Evolutionary conservation across 805 yeast genomes (phyloP).

Genomic region (Ogataea methanolica): DNA sequence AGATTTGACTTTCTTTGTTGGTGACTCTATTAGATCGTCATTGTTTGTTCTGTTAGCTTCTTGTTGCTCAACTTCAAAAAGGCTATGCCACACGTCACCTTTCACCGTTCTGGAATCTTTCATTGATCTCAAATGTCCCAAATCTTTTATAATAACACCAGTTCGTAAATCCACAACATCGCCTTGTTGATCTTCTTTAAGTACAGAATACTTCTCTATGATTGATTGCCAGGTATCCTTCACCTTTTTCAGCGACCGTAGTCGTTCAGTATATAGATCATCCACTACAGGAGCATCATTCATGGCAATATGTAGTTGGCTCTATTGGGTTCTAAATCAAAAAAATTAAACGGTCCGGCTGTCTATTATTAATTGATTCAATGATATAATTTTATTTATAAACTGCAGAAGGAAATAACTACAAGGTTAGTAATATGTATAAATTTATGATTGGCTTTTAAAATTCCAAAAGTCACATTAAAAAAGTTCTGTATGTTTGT

Average conservation of each 20-base stretch:
- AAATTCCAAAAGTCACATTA: no score
- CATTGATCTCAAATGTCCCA: conserved; percentile 62
- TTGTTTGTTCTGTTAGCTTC: background rate
- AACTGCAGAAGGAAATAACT: no score
- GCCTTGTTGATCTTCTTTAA: conserved; percentile 48
- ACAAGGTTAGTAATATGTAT: no score
- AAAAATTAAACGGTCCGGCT: background rate
- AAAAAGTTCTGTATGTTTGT: no score
- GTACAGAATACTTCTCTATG: conserved; percentile 44
- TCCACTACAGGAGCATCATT: background rate
- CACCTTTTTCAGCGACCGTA: conserved; percentile 18
- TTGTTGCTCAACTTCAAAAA: conserved; percentile 26
- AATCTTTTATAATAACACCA: conserved; percentile 58
- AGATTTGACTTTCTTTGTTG: conserved; percentile 6
- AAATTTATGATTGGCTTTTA: no score
- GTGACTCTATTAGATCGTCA: background rate
- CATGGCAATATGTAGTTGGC: background rate
- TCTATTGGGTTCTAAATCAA: background rate
- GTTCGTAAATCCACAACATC: conserved; percentile 63
- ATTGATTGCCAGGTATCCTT: conserved; percentile 44
- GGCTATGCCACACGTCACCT: conserved; percentile 36
- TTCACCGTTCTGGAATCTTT: conserved; percentile 14
- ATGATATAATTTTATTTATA: no score
- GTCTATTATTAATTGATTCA: no score
- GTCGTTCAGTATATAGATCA: conserved; percentile 4